Evolutionary conservation across 148 eudicot species (phyloP), one percentile per base, ranked within the genome.

Genomic region (Camellia sinensis): DNA sequence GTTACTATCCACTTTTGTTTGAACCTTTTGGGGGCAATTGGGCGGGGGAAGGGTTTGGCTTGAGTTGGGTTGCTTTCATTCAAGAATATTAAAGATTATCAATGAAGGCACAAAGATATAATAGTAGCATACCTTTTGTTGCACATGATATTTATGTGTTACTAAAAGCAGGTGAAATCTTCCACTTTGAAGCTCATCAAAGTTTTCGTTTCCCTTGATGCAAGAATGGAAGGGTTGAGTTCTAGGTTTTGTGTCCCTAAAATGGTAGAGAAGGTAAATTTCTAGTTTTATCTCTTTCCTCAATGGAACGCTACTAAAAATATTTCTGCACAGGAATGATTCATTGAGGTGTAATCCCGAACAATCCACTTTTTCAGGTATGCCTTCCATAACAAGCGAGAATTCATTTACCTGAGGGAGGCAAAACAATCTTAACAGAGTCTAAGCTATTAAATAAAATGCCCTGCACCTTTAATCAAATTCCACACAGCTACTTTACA

Each of bases 121-220:
- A 78, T 40, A 19, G 68, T 56, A 82, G 66, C 81, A 82, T 85
- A 93, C 97, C 93, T 88, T 85, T 48, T 89, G 87, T 82, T 83
- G 88, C 54, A 86, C 11, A 19, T 92, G 98, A 82, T 90, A 93
- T 80, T 84, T 96, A 85, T 96, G 98, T 67, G 83, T 78, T 61
- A 96, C 68, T 81, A 71, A 74, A 71, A 96, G 85, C 76, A 96
- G 48, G 86, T 96, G 97, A 88, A 83, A 93, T 66, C 75, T 83
- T 83, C 97, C 99, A 85, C 79, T 71, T 52, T 88, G 89, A 88
- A 88, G 85, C 75, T 86, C 85, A 76, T 79, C 73, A 74, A 82
- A 74, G 66, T 73, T 63, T 52, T 45, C 83, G 22, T 78, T 78
- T 64, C 56, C 78, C 77, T 80, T 75, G 14, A 68, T 44, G 53